A percentile compares a stretch with the other conserved stretches of the same genome.
phyloP scores from a whole-genome alignment of 78 protist species.

The Emiliania huxleyi region DNA sequence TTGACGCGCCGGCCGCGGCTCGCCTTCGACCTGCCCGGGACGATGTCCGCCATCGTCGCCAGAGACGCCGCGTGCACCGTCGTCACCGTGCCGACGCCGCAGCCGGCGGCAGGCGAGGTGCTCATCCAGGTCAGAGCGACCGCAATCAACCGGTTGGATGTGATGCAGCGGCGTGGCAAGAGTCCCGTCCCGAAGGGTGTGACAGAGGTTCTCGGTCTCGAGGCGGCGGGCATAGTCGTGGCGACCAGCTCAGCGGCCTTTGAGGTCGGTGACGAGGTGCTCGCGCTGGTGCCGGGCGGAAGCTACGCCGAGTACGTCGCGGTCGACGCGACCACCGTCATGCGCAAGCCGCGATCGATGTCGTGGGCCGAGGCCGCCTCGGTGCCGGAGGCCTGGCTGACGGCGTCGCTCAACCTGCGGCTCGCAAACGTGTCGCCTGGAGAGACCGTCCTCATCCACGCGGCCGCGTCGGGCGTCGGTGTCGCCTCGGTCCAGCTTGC shows the following conservation, averaged over 20 bases:
- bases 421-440: slow-evolving; percentile 31
- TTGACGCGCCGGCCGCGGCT: too few relatives aligned
- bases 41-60: too few relatives aligned
- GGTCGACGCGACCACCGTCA: slow-evolving; percentile 48
- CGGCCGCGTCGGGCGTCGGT: slow-evolving; percentile 63
- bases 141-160: slow-evolving; percentile 23
- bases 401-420: slow-evolving; percentile 60
- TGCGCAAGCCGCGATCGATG: slow-evolving; percentile 50
- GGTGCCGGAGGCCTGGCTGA: slow-evolving; percentile 73
- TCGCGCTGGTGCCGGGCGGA: slow-evolving; percentile 45
- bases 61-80: too few relatives aligned
- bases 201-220: slow-evolving; percentile 36
- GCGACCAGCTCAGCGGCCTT: not conserved
- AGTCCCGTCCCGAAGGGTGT: not conserved
- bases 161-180: slow-evolving; percentile 17
- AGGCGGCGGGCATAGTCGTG: slow-evolving; percentile 25
- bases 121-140: not conserved
- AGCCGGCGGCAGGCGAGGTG: too few relatives aligned
- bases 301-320: slow-evolving; percentile 60
- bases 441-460: slow-evolving; percentile 65
- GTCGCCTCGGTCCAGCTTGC: slow-evolving; percentile 58
- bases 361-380: slow-evolving; percentile 66
- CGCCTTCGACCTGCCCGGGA: too few relatives aligned
- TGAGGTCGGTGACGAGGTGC: not conserved
- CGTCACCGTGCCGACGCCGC: too few relatives aligned